phyloP scores from a whole-genome alignment of 805 yeast species.

The Nakazawaea holstii region DNA sequence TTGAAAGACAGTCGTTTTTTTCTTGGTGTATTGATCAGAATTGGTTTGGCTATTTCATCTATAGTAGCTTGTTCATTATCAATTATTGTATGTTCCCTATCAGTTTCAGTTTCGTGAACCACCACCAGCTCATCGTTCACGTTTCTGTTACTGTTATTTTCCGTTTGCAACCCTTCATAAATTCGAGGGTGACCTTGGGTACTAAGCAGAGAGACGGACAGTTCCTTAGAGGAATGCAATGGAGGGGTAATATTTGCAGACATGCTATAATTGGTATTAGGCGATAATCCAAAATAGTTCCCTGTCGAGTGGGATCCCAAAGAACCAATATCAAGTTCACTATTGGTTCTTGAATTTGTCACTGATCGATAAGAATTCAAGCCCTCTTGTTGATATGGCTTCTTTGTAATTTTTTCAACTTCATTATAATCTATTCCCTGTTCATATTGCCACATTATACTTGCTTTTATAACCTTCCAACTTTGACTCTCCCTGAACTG shows the following conservation, averaged over 20 bases:
- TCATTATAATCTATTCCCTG: constrained; percentile 10
- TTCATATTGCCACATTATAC: constrained; percentile 31
- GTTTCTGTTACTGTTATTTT: neutral
- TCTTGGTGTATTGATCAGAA: constrained; percentile 1
- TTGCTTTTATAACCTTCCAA: constrained; percentile 53
- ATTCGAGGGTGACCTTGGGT: no score
- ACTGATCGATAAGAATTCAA: neutral
- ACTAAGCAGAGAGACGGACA: no score
- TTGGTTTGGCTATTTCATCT: constrained; percentile 11
- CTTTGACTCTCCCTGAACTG: constrained; percentile 53
- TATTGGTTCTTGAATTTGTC: constrained; percentile 6
- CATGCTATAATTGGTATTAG: neutral
- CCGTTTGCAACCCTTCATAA: no score
- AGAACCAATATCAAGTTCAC: constrained; percentile 12
- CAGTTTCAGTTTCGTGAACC: neutral
- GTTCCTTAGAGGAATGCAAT: constrained; percentile 4
- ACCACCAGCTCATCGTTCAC: neutral
- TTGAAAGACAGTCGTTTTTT: constrained; percentile 7
- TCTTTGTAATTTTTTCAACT: neutral
- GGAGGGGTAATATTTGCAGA: neutral
- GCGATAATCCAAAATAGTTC: constrained; percentile 6
- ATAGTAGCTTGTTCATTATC: constrained; percentile 11
- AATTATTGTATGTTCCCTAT: neutral
- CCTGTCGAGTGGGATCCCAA: constrained; percentile 12
- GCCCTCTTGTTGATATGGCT: neutral